Base-by-base conservation (phyloP, 768 basidiomycete genomes). In the Tylopilus felleus region DNA sequence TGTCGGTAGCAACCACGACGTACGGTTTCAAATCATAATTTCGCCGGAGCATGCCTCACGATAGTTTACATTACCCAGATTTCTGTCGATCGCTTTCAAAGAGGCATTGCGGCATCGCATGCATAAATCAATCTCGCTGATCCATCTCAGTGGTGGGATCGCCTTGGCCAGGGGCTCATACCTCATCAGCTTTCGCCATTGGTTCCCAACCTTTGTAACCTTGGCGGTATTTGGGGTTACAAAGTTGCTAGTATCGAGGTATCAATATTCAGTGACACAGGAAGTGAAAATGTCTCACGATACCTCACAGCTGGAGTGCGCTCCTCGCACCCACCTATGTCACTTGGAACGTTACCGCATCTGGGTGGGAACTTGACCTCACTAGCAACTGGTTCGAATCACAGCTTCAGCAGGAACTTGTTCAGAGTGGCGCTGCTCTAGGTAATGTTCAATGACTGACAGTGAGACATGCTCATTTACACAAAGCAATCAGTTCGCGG, bases 221-320 rank as follows among this genome's bases (percentile, higher is more conserved):
- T 17, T 52, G 21, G 33, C 33, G 10, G 14, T 65, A 25, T 59
- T 52, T n/a, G 57, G 43, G 4, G 14, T 56, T 29, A 51, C 54
- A 5, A 55, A 23, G n/a, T 38, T 64, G 19, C n/a, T 65, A 21
- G 55, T 52, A 5, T 58, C 63, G 3, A 56, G 60, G 63, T 61
- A 49, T n/a, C 16, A 4, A 23, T 8, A 8, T 39, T 7, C 19
- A 17, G n/a, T 19, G 16, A 1, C 33, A 2, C 19, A 21, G 7
- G 22, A 19, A 8, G 27, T 10, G 8, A 21, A 39, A 16, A 21
- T 17, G 36, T 14, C 31, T 54, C 31, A 54, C 16, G 2, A 27
- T 31, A n/a, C 22, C 16, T 8, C 23, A 5, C 21, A 62, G 61
- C n/a, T 62, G 61, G 60, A 23, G 48, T 41, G 49, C 61, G 2